Evolutionary conservation across 768 basidiomycete genomes (phyloP).

Genomic region (Pisolithus albus): DNA sequence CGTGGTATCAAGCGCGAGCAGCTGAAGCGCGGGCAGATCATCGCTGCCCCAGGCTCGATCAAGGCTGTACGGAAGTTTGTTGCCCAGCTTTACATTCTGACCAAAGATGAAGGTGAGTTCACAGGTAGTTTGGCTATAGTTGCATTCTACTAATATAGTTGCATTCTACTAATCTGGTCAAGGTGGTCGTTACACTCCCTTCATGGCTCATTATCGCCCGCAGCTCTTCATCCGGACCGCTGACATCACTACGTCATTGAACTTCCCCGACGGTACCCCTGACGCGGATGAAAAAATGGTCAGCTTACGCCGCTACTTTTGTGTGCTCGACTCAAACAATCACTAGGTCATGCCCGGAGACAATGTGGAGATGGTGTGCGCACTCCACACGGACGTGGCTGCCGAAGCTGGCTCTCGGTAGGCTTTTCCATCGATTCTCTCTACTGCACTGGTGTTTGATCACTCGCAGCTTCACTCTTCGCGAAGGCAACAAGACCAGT

Average conservation of each 20-base stretch:
- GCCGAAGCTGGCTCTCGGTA: conserved; percentile 81
- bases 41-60: conserved; percentile 83
- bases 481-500: conserved; percentile 93
- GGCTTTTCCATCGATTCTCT: conserved; percentile 6
- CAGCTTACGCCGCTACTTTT: conserved; percentile 8
- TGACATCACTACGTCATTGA: conserved; percentile 79
- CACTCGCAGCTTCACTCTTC: conserved; percentile 65
- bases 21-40: conserved; percentile 86
- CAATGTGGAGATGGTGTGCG: conserved; percentile 89
- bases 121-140: conserved; percentile 51
- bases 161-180: conserved; percentile 1
- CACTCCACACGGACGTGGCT: conserved; percentile 79
- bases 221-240: conserved; percentile 95
- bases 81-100: conserved; percentile 75
- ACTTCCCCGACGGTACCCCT: conserved; percentile 79
- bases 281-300: conserved; percentile 88
- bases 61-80: conserved; percentile 93
- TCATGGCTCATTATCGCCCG: conserved; percentile 91
- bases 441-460: conserved; percentile 6
- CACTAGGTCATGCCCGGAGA: conserved; percentile 92
- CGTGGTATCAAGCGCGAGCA: conserved; percentile 98
- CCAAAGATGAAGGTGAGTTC: conserved; percentile 35
- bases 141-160: conserved; percentile 2
- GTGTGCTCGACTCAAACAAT: neutral
- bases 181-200: conserved; percentile 82